Conservation (phyloP, 2,329 filamentous ascomycete species). For the Trichoderma guizhouense region DNA sequence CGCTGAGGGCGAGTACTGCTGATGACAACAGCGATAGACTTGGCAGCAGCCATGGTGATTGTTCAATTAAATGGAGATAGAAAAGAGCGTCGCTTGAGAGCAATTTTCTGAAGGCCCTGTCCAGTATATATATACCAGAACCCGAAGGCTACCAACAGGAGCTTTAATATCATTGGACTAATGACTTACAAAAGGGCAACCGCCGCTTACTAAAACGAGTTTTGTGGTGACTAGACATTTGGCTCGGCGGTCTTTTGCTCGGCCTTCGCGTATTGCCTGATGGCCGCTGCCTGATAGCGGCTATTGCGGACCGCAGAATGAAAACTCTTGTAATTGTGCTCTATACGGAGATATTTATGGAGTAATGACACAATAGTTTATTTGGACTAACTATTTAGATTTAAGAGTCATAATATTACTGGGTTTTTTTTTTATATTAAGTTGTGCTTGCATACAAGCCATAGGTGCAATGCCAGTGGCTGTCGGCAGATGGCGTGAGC, state of each 20-base stretch:
- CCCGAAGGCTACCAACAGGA: not conserved
- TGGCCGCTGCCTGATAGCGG: not conserved
- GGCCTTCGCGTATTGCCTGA: not conserved
- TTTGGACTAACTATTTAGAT: not conserved
- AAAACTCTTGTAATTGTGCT: not conserved
- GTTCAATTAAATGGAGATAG: not conserved
- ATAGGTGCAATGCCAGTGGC: not conserved
- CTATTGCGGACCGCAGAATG: not conserved
- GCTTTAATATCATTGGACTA: not conserved
- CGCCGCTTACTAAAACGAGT: not conserved
- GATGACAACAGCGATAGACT: slow-evolving; percentile 35
- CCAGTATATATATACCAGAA: not conserved
- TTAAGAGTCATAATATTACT: not conserved
- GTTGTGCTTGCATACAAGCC: not conserved
- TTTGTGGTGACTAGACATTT: not conserved
- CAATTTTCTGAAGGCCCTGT: not conserved
- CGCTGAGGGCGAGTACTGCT: slow-evolving; percentile 35
- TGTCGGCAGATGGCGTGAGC: not conserved
- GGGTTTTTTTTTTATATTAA: too few species aligned
- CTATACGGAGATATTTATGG: not conserved
- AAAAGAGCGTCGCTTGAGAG: not conserved
- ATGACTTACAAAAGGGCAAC: not conserved
- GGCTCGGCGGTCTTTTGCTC: not conserved
- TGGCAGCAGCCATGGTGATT: not conserved
- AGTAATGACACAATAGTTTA: not conserved